Conservation (phyloP, 2,329 filamentous ascomycete genomes). For the Mollisiaceae sp. region DNA sequence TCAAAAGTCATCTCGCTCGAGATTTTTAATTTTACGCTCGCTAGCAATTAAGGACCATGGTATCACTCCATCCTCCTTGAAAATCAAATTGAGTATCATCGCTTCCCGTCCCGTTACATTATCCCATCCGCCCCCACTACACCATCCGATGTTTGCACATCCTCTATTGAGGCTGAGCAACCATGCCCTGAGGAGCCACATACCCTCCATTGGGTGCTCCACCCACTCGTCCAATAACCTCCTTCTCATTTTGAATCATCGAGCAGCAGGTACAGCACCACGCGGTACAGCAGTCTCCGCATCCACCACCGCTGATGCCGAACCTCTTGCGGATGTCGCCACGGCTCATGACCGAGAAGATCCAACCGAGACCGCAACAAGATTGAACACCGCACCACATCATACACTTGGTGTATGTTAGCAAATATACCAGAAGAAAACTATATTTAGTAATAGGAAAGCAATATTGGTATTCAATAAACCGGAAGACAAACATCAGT, state of each 20-base stretch:
- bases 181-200: not conserved
- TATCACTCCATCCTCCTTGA: not conserved
- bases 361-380: slow-evolving; percentile 22
- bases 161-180: slow-evolving; percentile 2
- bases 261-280: slow-evolving; percentile 43
- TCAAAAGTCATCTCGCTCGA: not conserved
- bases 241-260: slow-evolving; percentile 39
- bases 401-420: not conserved
- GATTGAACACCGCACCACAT: not conserved
- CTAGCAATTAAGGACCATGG: not conserved
- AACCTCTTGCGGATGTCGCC: slow-evolving; percentile 31
- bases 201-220: not conserved
- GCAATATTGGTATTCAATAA: too few relatives aligned
- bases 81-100: slow-evolving; percentile 2
- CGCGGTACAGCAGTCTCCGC: slow-evolving; percentile 45
- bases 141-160: not conserved
- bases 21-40: not conserved
- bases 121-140: not conserved
- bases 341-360: slow-evolving; percentile 32
- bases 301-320: slow-evolving; percentile 42
- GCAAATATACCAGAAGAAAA: slow-evolving; percentile 6
- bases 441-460: slow-evolving; percentile 13
- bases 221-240: slow-evolving; percentile 29
- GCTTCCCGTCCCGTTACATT: not conserved
- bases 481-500: slow-evolving; percentile 30